Percentiles rank a stretch among this genome's conserved stretches.
phyloP scores from a whole-genome alignment of 129 eudicot species.

The Chrysanthemum lavandulifolium region DNA sequence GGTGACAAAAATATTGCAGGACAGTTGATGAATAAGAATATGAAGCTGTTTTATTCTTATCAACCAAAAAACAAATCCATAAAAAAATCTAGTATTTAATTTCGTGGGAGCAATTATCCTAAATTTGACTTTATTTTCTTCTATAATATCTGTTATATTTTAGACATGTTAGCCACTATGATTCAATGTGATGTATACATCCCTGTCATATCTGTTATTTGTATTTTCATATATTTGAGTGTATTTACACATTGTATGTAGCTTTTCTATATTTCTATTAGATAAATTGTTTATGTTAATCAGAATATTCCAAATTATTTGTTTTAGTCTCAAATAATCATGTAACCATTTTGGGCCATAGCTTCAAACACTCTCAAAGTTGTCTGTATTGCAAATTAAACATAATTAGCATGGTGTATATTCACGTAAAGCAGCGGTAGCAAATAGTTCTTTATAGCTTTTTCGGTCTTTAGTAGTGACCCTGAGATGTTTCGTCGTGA shows the following conservation, averaged over 20 bases:
- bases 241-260: conserved; percentile 6
- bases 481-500: too few relatives aligned
- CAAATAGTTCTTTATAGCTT: too few relatives aligned
- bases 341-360: too few relatives aligned
- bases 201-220: conserved; percentile 19
- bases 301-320: too few relatives aligned
- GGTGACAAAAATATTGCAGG: conserved; percentile 23
- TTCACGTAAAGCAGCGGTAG: too few relatives aligned
- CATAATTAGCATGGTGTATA: too few relatives aligned
- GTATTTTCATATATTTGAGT: background rate
- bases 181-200: conserved; percentile 18
- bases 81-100: background rate
- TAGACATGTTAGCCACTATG: conserved; percentile 35
- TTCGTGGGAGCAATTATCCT: conserved; percentile 12
- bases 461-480: too few relatives aligned
- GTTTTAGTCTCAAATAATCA: too few relatives aligned
- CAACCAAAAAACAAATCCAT: conserved; percentile 6
- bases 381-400: too few relatives aligned
- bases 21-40: conserved; percentile 20
- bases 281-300: too few relatives aligned
- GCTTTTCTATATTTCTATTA: too few relatives aligned
- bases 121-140: conserved; percentile 13
- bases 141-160: conserved; percentile 19
- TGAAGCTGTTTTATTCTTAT: conserved; percentile 28
- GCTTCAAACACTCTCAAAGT: too few relatives aligned